phyloP scores from a whole-genome alignment of 352 stramenopile genomes.

The Pseudoperonospora humuli region DNA sequence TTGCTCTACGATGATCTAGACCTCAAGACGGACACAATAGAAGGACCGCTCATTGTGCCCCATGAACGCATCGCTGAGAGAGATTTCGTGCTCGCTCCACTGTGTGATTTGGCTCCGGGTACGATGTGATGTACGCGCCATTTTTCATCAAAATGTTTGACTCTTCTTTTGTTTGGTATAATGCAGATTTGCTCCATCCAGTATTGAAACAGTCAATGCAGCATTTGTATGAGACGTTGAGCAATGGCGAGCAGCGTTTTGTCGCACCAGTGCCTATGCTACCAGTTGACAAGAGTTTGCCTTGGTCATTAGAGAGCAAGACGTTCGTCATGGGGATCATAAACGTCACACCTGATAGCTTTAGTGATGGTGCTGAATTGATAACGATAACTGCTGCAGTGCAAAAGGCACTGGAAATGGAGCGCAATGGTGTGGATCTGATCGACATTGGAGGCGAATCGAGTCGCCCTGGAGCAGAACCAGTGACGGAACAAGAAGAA shows the following conservation, averaged over 20 bases:
- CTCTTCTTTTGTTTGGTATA: neutral
- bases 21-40: slow-evolving; percentile 50
- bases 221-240: slow-evolving; percentile 49
- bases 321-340: slow-evolving; percentile 97
- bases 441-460: slow-evolving; percentile 99
- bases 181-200: slow-evolving; percentile 71
- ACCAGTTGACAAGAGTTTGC: slow-evolving; percentile 31
- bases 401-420: slow-evolving; percentile 83
- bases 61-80: slow-evolving; percentile 91
- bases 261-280: slow-evolving; percentile 43
- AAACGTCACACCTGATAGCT: slow-evolving; percentile 98
- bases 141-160: neutral
- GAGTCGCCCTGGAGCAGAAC: slow-evolving; percentile 91
- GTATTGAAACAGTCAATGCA: slow-evolving; percentile 60
- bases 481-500: slow-evolving; percentile 87
- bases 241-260: slow-evolving; percentile 21
- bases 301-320: slow-evolving; percentile 48
- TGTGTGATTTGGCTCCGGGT: slow-evolving; percentile 88
- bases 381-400: slow-evolving; percentile 54
- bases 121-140: neutral
- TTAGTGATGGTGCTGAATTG: slow-evolving; percentile 76
- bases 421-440: slow-evolving; percentile 86
- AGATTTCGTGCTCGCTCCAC: slow-evolving; percentile 95
- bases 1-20: slow-evolving; percentile 86
- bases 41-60: slow-evolving; percentile 87